Evolutionary conservation across 2,329 filamentous ascomycete species (phyloP), one percentile per base, ranked within the genome.

Genomic region (Aspergillus sp.): DNA sequence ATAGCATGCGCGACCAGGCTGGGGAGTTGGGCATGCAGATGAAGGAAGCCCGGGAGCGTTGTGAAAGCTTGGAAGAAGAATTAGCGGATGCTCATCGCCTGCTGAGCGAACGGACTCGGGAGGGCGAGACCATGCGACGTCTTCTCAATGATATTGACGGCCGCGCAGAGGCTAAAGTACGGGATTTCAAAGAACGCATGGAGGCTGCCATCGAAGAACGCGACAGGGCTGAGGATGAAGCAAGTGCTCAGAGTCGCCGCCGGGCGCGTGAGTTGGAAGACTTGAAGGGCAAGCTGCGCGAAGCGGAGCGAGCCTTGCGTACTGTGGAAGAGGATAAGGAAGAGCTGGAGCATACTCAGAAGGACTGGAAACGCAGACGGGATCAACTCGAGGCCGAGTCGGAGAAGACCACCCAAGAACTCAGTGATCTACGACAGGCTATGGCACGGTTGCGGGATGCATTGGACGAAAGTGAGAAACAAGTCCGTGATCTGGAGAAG

Each of bases 71-170:
- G 0, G 94, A 97, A 71, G 95, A 99, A 77, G 95, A 99, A 75
- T 83, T 98, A 1, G 86, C 87, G 1, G 95, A 99, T 75, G 89
- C 92, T 3, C 92, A 96, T 73, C 86, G 91, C 60, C 84, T 97
- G 62, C 84, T 99, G 2, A 87, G 86, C 55, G 95, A 99, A 76
- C 88, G 95, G 25, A 94, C 91, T 3, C 87, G 95, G 47, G 95
- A 99, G 77, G 91, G 88, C 25, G 94, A 98, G 79, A 97, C 92
- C 0, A 98, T 99, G 93, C 87, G 95, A 36, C 84, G 92, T 52
- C 83, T 98, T 61, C 81, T 99, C 11, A 88, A 89, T 15, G 94
- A 98, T 66, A 91, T 93, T 8, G 92, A 98, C 73, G 86, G 90
- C 61, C 85, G 91, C 8, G 88, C 93, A 1, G 93, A 98, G 66